These are phyloP conservation scores for Macrocystidia cucumis DNA, from an alignment of 1,284 basidiomycete genomes.

Conservation along the genomic window DNA sequence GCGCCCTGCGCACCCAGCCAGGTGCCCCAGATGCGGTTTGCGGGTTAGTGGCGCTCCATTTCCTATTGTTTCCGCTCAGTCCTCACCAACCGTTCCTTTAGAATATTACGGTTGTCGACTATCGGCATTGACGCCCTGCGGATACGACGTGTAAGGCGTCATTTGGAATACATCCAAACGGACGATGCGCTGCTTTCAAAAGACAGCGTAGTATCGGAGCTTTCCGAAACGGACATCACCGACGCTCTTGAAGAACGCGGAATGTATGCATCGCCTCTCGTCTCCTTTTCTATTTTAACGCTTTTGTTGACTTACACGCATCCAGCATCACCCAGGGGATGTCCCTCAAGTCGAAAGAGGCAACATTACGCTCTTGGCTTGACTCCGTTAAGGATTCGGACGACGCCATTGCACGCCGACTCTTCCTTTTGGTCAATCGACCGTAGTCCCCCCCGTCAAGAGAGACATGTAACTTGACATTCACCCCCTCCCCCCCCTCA, in stretches of 20 bases:
- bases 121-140: conserved; percentile 46
- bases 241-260: conserved; percentile 67
- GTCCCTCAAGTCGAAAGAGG: conserved; percentile 32
- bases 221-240: conserved; percentile 46
- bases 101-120: conserved; percentile 51
- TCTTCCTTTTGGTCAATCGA: conserved; percentile 10
- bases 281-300: conserved; percentile 5
- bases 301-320: conserved; percentile 2
- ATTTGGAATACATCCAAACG: conserved; percentile 41
- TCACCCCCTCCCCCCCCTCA: neutral
- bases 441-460: conserved; percentile 1
- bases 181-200: conserved; percentile 54
- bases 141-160: conserved; percentile 45
- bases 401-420: conserved; percentile 28
- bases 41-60: conserved; percentile 23
- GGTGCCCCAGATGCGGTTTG: conserved; percentile 28
- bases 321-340: conserved; percentile 29
- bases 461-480: conserved; percentile 8
- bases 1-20: conserved; percentile 18
- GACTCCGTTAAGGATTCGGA: conserved; percentile 27
- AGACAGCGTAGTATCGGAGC: conserved; percentile 35
- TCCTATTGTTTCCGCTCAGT: conserved; percentile 2
- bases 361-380: conserved; percentile 58
- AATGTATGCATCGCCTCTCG: conserved; percentile 36
- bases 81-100: conserved; percentile 18